phyloP scores from a whole-genome alignment of 441 rosid species.

The Lepidium campestre region DNA sequence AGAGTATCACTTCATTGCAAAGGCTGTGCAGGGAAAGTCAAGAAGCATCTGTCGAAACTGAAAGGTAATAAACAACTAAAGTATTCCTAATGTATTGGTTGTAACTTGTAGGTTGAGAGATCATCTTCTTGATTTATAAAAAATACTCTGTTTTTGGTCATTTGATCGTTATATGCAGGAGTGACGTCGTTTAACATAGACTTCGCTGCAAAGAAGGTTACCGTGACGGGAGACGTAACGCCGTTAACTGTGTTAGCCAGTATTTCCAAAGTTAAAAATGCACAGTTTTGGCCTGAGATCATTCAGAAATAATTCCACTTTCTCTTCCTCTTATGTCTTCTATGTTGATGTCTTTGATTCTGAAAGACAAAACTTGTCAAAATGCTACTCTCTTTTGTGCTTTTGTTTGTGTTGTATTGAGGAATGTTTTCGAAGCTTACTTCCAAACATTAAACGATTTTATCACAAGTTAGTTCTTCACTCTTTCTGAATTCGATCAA shows the following conservation, averaged over 20 bases:
- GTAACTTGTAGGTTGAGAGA: background rate
- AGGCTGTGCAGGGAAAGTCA: constrained; percentile 91
- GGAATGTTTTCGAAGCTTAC: background rate
- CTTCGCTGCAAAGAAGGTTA: constrained; percentile 77
- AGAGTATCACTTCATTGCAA: constrained; percentile 94
- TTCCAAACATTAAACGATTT: no score
- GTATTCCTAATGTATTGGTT: background rate
- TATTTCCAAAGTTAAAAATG: constrained; percentile 86
- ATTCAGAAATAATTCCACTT: background rate
- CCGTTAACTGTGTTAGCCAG: constrained; percentile 68
- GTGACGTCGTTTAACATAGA: constrained; percentile 81
- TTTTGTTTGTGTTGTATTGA: background rate
- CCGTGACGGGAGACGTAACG: constrained; percentile 70
- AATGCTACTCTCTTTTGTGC: background rate
- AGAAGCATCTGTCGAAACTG: constrained; percentile 88
- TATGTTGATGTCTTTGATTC: background rate
- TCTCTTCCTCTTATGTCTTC: background rate
- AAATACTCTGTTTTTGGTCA: background rate
- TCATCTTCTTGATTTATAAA: background rate
- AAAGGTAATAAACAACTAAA: constrained; percentile 38
- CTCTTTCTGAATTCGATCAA: no score
- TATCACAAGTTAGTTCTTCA: no score
- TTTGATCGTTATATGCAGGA: constrained; percentile 38
- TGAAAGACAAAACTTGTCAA: constrained; percentile 19
- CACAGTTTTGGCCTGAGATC: constrained; percentile 63